Conservation (phyloP, 1,139 yeast genomes). For the Yamadazyma diospyri region DNA sequence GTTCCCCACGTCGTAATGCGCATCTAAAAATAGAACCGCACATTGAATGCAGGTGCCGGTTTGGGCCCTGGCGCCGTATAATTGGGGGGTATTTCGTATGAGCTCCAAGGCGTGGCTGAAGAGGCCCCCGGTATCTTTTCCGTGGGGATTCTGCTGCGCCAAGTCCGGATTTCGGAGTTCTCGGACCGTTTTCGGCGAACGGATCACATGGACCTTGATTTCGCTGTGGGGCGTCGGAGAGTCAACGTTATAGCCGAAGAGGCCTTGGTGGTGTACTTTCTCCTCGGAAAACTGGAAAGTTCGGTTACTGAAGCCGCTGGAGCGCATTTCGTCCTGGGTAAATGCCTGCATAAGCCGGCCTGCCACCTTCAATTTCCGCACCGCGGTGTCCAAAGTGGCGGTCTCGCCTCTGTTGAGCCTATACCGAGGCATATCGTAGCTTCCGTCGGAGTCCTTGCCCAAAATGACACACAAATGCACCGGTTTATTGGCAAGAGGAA, state of each 20-base stretch:
- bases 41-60: conserved; percentile 59
- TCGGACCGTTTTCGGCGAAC: conserved; percentile 60
- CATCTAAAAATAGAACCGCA: conserved; percentile 80
- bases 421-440: conserved; percentile 69
- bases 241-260: conserved; percentile 35
- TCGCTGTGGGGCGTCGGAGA: conserved; percentile 52
- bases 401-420: conserved; percentile 55
- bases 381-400: conserved; percentile 71
- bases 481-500: conserved; percentile 70
- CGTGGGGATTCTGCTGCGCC: conserved; percentile 84
- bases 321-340: conserved; percentile 86
- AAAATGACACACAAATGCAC: conserved; percentile 74
- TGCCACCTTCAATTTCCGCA: conserved; percentile 74
- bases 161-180: conserved; percentile 74
- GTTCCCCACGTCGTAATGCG: conserved; percentile 68
- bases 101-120: conserved; percentile 80
- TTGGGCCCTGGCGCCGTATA: conserved; percentile 10
- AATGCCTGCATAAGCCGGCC: conserved; percentile 91
- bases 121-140: conserved; percentile 68
- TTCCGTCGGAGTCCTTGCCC: conserved; percentile 72
- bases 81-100: conserved; percentile 32
- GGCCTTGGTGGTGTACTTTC: conserved; percentile 22
- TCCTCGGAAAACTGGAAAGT: conserved; percentile 80
- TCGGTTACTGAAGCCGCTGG: conserved; percentile 75
- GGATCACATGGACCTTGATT: conserved; percentile 72